Evolutionary conservation across 2,329 filamentous ascomycete species (phyloP).

Genomic region (Dactylonectria macrodidyma): DNA sequence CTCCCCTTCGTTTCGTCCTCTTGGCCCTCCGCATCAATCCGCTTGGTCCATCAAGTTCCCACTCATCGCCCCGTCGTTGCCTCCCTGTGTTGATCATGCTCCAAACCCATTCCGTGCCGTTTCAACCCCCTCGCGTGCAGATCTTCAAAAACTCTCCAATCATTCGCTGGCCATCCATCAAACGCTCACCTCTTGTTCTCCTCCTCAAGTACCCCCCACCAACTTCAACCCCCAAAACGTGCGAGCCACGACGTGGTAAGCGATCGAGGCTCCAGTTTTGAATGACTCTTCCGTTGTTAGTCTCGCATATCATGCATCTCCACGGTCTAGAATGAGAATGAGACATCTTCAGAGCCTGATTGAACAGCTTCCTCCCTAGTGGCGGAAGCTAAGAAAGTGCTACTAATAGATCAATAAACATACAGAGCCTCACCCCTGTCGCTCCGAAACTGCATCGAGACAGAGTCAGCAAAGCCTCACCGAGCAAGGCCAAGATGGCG

Average conservation of each 20-base stretch:
- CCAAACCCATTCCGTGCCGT: conserved; percentile 34
- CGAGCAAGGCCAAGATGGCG: conserved; percentile 12
- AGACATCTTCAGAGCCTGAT: conserved; percentile 9
- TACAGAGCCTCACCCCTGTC: conserved; percentile 22
- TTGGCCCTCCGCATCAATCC: conserved; percentile 7
- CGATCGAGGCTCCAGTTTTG: conserved; percentile 16
- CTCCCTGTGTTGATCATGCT: conserved; percentile 48
- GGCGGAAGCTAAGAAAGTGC: conserved; percentile 3
- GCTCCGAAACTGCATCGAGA: neutral
- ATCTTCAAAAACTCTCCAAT: conserved; percentile 42
- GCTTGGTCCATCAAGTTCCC: conserved; percentile 31
- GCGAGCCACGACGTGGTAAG: conserved; percentile 16
- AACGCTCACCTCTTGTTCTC: conserved; percentile 18
- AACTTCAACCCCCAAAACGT: conserved; percentile 15
- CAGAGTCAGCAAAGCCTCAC: conserved; percentile 9
- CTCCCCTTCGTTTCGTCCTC: conserved; percentile 4
- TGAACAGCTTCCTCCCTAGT: conserved; percentile 14
- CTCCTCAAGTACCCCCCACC: conserved; percentile 17
- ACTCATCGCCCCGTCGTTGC: conserved; percentile 31
- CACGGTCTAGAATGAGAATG: conserved; percentile 22
- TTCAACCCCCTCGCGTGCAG: conserved; percentile 42
- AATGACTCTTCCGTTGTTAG: conserved; percentile 4
- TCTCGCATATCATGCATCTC: conserved; percentile 6
- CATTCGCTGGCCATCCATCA: conserved; percentile 6
- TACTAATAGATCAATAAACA: neutral